phyloP scores from a whole-genome alignment of 1,284 basidiomycete genomes.

The Mycena citricolor region DNA sequence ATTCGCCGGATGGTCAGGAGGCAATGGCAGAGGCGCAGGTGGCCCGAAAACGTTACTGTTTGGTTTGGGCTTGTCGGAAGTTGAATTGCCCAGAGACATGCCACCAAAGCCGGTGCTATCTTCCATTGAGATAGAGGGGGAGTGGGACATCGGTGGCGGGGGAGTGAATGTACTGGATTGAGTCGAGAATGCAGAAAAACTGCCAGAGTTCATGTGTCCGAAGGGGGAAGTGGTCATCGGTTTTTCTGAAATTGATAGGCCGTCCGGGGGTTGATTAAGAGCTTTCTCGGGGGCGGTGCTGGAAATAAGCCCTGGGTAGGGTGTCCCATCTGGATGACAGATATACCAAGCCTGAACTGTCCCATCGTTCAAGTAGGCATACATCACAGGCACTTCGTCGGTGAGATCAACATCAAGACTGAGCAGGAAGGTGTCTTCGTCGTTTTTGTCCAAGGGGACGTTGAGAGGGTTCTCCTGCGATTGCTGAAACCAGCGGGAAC shows the following conservation, averaged over 20 bases:
- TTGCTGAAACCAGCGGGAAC: conserved; percentile 65
- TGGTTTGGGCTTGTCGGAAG: conserved; percentile 10
- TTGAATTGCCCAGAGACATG: conserved; percentile 20
- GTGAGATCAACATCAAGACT: conserved; percentile 74
- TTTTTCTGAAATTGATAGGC: conserved; percentile 20
- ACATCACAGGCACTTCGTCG: conserved; percentile 61
- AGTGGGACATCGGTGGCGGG: conserved; percentile 15
- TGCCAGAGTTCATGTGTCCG: conserved; percentile 27
- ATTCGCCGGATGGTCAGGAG: conserved; percentile 20
- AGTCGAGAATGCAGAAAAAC: conserved; percentile 23
- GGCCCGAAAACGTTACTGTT: background rate
- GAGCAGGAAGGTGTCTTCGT: conserved; percentile 72
- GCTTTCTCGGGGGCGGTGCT: conserved; percentile 9
- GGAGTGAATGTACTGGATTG: conserved; percentile 20
- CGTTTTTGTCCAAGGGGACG: conserved; percentile 69
- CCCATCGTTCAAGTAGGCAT: conserved; percentile 79
- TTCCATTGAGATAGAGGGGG: conserved; percentile 21
- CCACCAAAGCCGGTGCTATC: conserved; percentile 19
- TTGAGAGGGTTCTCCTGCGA: conserved; percentile 75
- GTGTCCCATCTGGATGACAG: conserved; percentile 50
- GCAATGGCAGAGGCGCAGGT: conserved; percentile 19
- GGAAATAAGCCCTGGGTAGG: conserved; percentile 58
- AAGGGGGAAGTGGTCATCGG: conserved; percentile 21
- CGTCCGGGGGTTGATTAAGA: conserved; percentile 16
- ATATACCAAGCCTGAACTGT: conserved; percentile 77